Evolutionary conservation across 78 protist species (phyloP).

Genomic region (Dictyostelium brefeldianum): DNA sequence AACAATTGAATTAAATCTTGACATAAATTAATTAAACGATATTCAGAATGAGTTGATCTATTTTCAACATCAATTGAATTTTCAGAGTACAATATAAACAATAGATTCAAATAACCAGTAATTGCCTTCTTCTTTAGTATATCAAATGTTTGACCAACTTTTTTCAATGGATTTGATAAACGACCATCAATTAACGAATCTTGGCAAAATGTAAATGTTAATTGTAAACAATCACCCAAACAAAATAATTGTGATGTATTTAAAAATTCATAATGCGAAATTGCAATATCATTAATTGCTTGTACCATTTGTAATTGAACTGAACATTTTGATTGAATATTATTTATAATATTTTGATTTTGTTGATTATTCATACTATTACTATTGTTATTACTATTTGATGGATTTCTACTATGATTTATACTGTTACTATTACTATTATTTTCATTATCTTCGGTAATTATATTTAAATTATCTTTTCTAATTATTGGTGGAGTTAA

Average conservation of each 20-base stretch:
- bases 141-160: constrained; percentile 41
- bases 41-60: constrained; percentile 69
- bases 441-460: background rate
- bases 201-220: constrained; percentile 52
- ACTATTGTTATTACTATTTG: background rate
- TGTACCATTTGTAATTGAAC: constrained; percentile 77
- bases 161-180: background rate
- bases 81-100: constrained; percentile 60
- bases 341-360: constrained; percentile 16
- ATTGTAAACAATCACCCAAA: constrained; percentile 61
- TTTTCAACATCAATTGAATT: constrained; percentile 23
- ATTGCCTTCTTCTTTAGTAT: constrained; percentile 62
- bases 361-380: background rate
- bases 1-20: constrained; percentile 35
- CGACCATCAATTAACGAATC: constrained; percentile 23
- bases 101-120: constrained; percentile 65
- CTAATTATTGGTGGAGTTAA: constrained; percentile 48
- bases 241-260: constrained; percentile 73
- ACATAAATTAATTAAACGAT: constrained; percentile 35
- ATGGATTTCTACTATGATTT: constrained; percentile 10
- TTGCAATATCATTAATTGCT: constrained; percentile 84
- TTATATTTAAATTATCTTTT: constrained; percentile 25
- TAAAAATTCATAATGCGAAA: constrained; percentile 73
- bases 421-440: background rate
- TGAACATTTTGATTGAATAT: constrained; percentile 61